Base-by-base conservation (phyloP, 2,329 filamentous ascomycete genomes). In the Aspergillus sp. region DNA sequence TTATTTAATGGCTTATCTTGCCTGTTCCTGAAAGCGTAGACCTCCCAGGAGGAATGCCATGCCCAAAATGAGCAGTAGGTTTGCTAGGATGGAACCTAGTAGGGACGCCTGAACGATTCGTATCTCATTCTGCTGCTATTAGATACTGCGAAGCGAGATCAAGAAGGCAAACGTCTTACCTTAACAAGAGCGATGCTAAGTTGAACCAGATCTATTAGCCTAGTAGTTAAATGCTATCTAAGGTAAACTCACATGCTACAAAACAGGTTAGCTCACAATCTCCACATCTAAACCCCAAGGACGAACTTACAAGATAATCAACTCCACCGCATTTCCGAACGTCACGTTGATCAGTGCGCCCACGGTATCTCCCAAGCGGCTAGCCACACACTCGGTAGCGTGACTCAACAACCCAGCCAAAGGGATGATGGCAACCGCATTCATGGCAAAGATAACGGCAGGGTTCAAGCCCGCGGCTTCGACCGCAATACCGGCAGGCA, bases 21-120 rank as follows among this genome's bases (percentile, higher is more conserved):
- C 87, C 81, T 96, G 93, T 79, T 97, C 93, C 73, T 90, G 89
- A 75, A 87, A 96, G 63, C 92, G 88, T 56, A 96, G 80, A 63
- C 92, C 93, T 70, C 93, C 93, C 24, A 96, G 78, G 55, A 96
- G 84, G 75, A 97, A 96, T 58, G 88, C 88, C 92, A 96, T 96
- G 70, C 93, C 93, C 67, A 97, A 79, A 71, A 96, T 96, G 61
- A 96, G 84, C 24, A 97, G 82, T 57, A 96, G 78, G 71, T 96
- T 96, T 64, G 92, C 90, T 65, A 97, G 80, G 68, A 97, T 96
- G 1, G 92, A 96, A 47, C 93, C 93, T 31, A 97, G 82, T 54
- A 96, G 80, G 0, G 93, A 96, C 14, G 93, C 92, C 77, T 96
- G 93, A 24, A 96, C 93, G 66, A 96, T 94, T 61, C 90, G 87